Percentiles rank a stretch among this genome's conserved stretches.
Conservation (phyloP, 2,329 filamentous ascomycete species). For the Aspergillus pseudoviridinutans region DNA sequence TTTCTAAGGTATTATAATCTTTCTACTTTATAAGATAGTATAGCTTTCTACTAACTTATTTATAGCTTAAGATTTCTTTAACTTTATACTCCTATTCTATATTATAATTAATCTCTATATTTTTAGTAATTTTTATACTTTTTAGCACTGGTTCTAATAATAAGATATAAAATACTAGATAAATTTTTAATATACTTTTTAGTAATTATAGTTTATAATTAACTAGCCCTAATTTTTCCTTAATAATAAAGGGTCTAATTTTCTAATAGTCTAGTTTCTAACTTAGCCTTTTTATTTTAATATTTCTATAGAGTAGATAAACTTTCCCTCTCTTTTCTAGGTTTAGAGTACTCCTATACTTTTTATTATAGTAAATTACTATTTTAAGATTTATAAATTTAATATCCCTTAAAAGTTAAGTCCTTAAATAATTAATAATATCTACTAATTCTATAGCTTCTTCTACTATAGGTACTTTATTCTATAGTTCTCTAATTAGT, state of each 20-base stretch:
- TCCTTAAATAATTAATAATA: neutral
- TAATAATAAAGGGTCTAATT: conserved; percentile 1
- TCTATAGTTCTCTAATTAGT: neutral
- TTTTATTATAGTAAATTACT: neutral
- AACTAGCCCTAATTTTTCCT: conserved; percentile 1
- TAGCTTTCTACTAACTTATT: neutral
- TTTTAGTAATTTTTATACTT: neutral
- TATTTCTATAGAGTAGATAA: conserved; percentile 1
- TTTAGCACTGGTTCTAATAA: neutral
- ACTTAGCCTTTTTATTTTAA: conserved; percentile 2
- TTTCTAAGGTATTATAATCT: neutral
- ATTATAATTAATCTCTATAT: neutral
- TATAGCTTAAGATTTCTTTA: neutral
- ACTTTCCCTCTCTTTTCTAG: neutral
- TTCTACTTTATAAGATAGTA: neutral
- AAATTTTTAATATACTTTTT: neutral
- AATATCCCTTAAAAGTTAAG: neutral
- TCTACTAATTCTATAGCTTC: no score
- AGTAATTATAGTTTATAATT: neutral
- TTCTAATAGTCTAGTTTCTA: conserved; percentile 1
- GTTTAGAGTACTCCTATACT: neutral
- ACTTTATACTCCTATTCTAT: neutral
- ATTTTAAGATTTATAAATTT: neutral
- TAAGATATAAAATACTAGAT: conserved; percentile 1
- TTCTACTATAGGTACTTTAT: no score